Percentiles rank a stretch among this genome's conserved stretches.
phyloP scores from a whole-genome alignment of 2,329 filamentous ascomycete species.

The Penicillium griseofulvum region DNA sequence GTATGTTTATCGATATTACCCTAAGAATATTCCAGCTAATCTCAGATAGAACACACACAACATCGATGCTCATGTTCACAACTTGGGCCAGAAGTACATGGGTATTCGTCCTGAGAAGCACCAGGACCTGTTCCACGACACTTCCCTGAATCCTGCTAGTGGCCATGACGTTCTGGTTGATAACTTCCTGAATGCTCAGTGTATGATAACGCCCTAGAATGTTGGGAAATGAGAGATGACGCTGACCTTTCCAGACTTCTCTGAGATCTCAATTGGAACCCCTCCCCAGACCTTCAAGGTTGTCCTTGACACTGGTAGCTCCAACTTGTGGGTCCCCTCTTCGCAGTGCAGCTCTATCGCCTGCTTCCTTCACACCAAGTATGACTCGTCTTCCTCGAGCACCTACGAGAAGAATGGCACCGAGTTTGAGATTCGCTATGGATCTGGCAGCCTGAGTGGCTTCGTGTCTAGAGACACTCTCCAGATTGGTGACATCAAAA shows the following conservation, averaged over 20 bases:
- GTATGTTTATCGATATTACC: conserved; percentile 54
- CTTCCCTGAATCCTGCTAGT: conserved; percentile 63
- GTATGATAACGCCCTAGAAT: conserved; percentile 55
- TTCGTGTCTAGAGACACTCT: conserved; percentile 89
- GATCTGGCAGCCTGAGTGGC: conserved; percentile 88
- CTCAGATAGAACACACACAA: conserved; percentile 65
- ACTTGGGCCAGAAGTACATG: conserved; percentile 95
- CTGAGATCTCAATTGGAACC: conserved; percentile 87
- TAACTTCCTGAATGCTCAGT: conserved; percentile 99
- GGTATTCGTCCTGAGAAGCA: conserved; percentile 70
- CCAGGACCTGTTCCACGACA: conserved; percentile 74
- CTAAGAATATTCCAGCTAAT: conserved; percentile 7
- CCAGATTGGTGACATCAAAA: conserved; percentile 80
- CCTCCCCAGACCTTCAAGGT: conserved; percentile 97
- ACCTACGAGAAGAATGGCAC: conserved; percentile 93
- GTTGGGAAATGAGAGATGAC: not conserved
- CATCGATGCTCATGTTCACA: conserved; percentile 76
- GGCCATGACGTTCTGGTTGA: conserved; percentile 81
- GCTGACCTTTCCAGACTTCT: conserved; percentile 70
- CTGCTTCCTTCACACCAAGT: conserved; percentile 96
- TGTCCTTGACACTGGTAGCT: conserved; percentile 95
- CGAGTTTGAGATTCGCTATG: conserved; percentile 89
- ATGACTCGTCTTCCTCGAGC: conserved; percentile 84
- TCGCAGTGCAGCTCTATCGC: conserved; percentile 89
- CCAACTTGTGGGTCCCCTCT: conserved; percentile 98